A percentile compares a stretch with the other conserved stretches of the same genome.
phyloP scores from a whole-genome alignment of 176 grass and related monocot genomes.

The Avena atlantica region DNA sequence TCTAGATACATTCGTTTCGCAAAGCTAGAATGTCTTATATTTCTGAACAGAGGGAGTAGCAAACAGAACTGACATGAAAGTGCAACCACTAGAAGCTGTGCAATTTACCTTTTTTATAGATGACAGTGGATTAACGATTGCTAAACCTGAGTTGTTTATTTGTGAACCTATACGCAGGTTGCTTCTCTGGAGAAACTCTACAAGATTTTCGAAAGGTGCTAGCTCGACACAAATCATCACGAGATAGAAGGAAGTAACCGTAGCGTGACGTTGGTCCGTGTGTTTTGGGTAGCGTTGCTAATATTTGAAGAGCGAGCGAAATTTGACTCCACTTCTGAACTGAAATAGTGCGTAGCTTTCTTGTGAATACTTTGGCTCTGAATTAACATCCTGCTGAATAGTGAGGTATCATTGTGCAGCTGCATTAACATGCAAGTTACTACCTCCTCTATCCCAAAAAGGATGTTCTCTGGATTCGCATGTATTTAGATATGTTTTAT shows the following conservation, averaged over 20 bases:
- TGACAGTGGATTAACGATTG: not conserved
- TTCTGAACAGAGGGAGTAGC: too few species aligned
- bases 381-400: not conserved
- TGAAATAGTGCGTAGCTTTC: not conserved
- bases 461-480: too few species aligned
- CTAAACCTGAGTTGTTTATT: slow-evolving; percentile 25
- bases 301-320: not conserved
- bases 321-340: slow-evolving; percentile 8
- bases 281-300: not conserved
- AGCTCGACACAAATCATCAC: not conserved
- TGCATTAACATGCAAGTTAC: not conserved
- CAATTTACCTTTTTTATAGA: not conserved
- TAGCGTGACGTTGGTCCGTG: not conserved
- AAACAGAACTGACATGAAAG: not conserved
- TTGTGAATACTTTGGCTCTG: not conserved
- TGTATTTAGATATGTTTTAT: too few species aligned
- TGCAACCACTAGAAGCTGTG: slow-evolving; percentile 4
- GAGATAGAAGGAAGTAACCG: not conserved
- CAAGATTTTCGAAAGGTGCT: slow-evolving; percentile 96
- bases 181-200: slow-evolving; percentile 91
- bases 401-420: not conserved
- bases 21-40: too few species aligned
- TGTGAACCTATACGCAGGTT: slow-evolving; percentile 55
- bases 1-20: too few species aligned
- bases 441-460: too few species aligned